Conservation (phyloP, 2,329 filamentous ascomycete species). For the Cylindrodendrum hubeiense region DNA sequence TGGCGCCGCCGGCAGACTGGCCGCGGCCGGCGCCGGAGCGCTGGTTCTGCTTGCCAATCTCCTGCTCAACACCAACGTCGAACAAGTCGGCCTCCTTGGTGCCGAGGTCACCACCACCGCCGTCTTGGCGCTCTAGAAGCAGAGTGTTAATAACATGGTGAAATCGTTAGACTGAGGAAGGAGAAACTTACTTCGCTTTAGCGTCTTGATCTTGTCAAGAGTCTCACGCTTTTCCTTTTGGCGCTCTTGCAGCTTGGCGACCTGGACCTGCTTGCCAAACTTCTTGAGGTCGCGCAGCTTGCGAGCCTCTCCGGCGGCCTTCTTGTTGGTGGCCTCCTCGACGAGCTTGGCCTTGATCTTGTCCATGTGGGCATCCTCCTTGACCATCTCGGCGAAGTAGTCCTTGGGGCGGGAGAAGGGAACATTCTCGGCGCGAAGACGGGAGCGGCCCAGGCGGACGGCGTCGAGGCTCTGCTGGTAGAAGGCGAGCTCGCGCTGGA, state of each 20-base stretch:
- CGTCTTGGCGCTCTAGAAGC: slow-evolving; percentile 84
- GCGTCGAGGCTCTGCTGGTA: slow-evolving; percentile 90
- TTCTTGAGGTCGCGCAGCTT: slow-evolving; percentile 97
- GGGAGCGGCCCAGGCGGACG: slow-evolving; percentile 77
- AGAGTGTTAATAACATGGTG: slow-evolving; percentile 31
- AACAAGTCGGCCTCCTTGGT: slow-evolving; percentile 89
- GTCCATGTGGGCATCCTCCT: slow-evolving; percentile 98
- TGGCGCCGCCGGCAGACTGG: slow-evolving; percentile 52
- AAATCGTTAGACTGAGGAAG: slow-evolving; percentile 33
- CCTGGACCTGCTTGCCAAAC: slow-evolving; percentile 98
- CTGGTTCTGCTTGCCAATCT: slow-evolving; percentile 60
- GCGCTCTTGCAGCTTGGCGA: slow-evolving; percentile 94
- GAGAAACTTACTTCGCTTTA: slow-evolving; percentile 88
- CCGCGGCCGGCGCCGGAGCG: slow-evolving; percentile 55
- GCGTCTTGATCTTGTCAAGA: slow-evolving; percentile 91
- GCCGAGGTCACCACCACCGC: slow-evolving; percentile 67
- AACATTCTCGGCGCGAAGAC: slow-evolving; percentile 84
- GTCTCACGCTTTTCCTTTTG: slow-evolving; percentile 93
- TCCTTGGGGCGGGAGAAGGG: slow-evolving; percentile 91
- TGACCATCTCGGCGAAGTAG: slow-evolving; percentile 99
- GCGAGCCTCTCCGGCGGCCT: slow-evolving; percentile 90
- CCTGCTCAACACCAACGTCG: slow-evolving; percentile 85
- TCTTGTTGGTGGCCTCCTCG: slow-evolving; percentile 92
- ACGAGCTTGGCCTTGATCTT: slow-evolving; percentile 94
- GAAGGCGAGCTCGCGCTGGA: slow-evolving; percentile 92